Evolutionary conservation across 441 rosid species (phyloP).

Genomic region (Macaranga tanarius): DNA sequence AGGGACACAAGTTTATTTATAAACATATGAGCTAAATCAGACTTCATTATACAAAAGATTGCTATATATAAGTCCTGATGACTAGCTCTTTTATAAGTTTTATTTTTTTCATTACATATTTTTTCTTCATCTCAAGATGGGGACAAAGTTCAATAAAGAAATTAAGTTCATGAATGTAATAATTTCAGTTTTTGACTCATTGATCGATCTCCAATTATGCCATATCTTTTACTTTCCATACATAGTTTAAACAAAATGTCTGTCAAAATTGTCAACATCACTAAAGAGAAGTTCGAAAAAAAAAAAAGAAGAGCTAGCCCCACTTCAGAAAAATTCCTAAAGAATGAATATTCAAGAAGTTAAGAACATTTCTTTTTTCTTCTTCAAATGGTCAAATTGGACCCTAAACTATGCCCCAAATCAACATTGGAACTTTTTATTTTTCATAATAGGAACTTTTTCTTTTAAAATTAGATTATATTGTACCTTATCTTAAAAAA

Average conservation of each 20-base stretch:
- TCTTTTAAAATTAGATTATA: no score
- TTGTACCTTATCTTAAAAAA: no score
- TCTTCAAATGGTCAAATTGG: no score
- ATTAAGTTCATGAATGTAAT: constrained; percentile 25
- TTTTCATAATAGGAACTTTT: no score
- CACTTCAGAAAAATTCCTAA: no score
- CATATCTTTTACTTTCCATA: background rate
- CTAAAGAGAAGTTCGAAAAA: no score
- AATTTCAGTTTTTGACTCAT: constrained; percentile 13
- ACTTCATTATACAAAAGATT: no score
- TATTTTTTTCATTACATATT: constrained; percentile 5
- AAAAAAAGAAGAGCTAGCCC: no score
- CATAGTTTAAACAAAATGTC: background rate
- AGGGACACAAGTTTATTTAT: constrained; percentile 41
- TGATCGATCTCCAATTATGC: background rate
- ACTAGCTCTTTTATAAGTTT: constrained; percentile 10
- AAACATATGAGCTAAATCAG: background rate
- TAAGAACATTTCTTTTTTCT: no score
- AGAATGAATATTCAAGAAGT: no score
- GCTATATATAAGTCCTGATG: background rate
- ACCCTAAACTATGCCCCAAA: no score
- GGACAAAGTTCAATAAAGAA: constrained; percentile 5
- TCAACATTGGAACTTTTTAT: no score
- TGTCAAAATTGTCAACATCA: constrained; percentile 7
- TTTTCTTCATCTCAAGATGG: constrained; percentile 8